Base-by-base conservation (phyloP, 352 stramenopile genomes). In the Plasmopara halstedii region DNA sequence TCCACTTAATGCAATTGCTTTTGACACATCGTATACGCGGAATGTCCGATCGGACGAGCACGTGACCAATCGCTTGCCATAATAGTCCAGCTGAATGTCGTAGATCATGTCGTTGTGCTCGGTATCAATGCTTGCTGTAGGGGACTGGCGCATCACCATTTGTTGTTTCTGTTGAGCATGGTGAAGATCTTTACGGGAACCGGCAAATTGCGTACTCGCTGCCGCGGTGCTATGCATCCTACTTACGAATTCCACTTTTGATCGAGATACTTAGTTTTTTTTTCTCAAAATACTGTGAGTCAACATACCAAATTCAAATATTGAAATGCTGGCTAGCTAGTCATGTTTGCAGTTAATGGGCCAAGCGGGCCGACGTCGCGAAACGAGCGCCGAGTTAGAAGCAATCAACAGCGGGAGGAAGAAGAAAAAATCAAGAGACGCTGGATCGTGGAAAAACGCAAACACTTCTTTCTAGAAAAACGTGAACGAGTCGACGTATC, bases 61-160 rank as follows among this genome's bases (percentile, higher is more conserved):
- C 36, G 83, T 90, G 22, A 55, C 76, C 34, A 94, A 61, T 20
- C 77, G 76, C 50, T 92, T 90, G 53, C 80, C 78, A 50, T 94
- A 90, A 53, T 92, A 94, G 48, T 94, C 80, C 48, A 94, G 67
- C 60, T 94, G 81, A 25, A 92, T 88, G 62, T 94, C 83, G 56
- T 88, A 84, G 48, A 94, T 84, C 75, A 89, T 89, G 61, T 90
- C 83, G 27, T 85, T 87, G 57, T 94, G 83, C 52, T 92, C 79
- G 43, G 80, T 94, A 58, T 92, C 79, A 34, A 94, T 83, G 41
- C 73, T 88, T 21, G 61, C 53, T 38, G 76, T 45, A 6, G 79
- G 72, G 19, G 58, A 39, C n/a, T 73, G 54, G 7, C 67, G 72
- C 35, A 42, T 42, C 32, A 47, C 38, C 17, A 19, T 19, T 40